phyloP scores from a whole-genome alignment of 768 basidiomycete genomes.

The Termitomyces sp. region DNA sequence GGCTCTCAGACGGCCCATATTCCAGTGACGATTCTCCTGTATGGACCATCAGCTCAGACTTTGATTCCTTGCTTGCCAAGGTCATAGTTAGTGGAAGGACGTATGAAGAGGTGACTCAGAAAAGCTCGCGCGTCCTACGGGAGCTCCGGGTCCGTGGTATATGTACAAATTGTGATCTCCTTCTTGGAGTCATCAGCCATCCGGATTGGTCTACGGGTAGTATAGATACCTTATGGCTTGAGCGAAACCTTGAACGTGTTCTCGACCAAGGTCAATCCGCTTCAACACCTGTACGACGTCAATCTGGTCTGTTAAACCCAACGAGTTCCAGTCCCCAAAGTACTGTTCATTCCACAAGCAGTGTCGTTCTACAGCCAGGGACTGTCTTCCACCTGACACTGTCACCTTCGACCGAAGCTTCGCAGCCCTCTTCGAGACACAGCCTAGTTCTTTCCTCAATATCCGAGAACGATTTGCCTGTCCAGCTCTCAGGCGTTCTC shows the following conservation, averaged over 20 bases:
- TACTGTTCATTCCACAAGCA: neutral
- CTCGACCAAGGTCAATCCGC: slow-evolving; percentile 14
- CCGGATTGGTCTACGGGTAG: slow-evolving; percentile 23
- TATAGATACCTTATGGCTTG: slow-evolving; percentile 35
- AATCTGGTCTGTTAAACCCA: neutral
- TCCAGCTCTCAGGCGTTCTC: slow-evolving; percentile 27
- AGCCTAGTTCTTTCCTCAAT: slow-evolving; percentile 27
- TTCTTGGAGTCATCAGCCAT: slow-evolving; percentile 27
- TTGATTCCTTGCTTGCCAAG: slow-evolving; percentile 87
- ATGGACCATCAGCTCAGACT: slow-evolving; percentile 57
- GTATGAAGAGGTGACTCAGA: slow-evolving; percentile 79
- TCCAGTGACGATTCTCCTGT: slow-evolving; percentile 35
- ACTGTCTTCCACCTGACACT: slow-evolving; percentile 28
- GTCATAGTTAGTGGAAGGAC: slow-evolving; percentile 73
- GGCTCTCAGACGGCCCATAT: slow-evolving; percentile 65
- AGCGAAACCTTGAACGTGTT: slow-evolving; percentile 22
- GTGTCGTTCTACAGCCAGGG: slow-evolving; percentile 28
- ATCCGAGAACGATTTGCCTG: slow-evolving; percentile 30
- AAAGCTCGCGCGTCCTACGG: slow-evolving; percentile 75
- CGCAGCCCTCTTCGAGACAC: slow-evolving; percentile 19
- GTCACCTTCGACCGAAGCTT: slow-evolving; percentile 7
- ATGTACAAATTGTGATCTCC: slow-evolving; percentile 27
- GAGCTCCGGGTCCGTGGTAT: slow-evolving; percentile 74
- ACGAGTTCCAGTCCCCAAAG: neutral
- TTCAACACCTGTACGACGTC: neutral